phyloP scores from a whole-genome alignment of 2,329 filamentous ascomycete genomes.

The Sporothrix luriei region DNA sequence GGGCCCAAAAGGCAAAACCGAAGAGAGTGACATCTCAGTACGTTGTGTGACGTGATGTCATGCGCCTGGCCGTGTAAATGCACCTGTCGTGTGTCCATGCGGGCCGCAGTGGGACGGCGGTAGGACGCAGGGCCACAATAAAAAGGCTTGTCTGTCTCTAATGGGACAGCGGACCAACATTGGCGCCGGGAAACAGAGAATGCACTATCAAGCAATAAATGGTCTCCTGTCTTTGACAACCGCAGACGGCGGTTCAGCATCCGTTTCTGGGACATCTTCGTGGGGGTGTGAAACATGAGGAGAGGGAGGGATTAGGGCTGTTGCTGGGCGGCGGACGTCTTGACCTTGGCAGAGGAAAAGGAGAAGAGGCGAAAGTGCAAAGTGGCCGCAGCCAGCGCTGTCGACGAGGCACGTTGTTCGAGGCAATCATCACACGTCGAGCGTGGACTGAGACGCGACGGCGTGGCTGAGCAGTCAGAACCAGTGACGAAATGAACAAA shows the following conservation, averaged over 20 bases:
- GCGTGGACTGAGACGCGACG: not conserved
- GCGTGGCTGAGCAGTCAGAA: slow-evolving; percentile 8
- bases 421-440: not conserved
- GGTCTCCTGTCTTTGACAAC: not conserved
- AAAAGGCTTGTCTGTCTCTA: slow-evolving; percentile 10
- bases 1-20: not conserved
- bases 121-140: not conserved
- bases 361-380: not conserved
- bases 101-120: not conserved
- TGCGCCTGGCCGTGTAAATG: slow-evolving; percentile 30
- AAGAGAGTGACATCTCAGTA: not conserved
- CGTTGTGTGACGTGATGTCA: slow-evolving; percentile 20
- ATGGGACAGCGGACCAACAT: not conserved
- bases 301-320: not conserved
- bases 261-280: not conserved
- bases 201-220: not conserved
- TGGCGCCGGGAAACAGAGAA: not conserved
- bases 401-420: not conserved
- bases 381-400: not conserved
- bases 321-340: not conserved
- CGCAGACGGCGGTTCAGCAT: slow-evolving; percentile 10
- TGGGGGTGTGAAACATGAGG: slow-evolving; percentile 21
- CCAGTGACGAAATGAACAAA: not conserved
- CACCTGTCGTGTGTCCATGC: slow-evolving; percentile 20
- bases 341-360: not conserved